A percentile compares a stretch with the other conserved stretches of the same genome.
Evolutionary conservation across 2,329 filamentous ascomycete species (phyloP).

Genomic region (Paecilomyces sp.): DNA sequence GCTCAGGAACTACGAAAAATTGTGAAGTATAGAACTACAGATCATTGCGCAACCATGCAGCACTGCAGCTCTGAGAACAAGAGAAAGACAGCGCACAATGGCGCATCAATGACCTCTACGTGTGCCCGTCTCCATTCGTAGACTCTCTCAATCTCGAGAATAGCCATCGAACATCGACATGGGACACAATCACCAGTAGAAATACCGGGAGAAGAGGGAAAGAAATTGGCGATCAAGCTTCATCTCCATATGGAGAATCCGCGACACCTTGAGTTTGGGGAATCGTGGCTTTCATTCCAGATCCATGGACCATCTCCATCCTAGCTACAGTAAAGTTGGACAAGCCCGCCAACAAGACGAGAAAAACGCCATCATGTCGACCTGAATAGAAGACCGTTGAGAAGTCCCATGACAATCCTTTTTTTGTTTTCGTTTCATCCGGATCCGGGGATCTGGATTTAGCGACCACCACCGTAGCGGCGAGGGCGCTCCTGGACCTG

Average conservation of each 20-base stretch:
- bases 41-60: neutral
- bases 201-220: slow-evolving; percentile 17
- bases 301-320: slow-evolving; percentile 19
- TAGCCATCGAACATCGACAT: neutral
- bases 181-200: neutral
- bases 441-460: neutral
- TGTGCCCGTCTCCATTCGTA: neutral
- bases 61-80: neutral
- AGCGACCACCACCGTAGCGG: slow-evolving; percentile 51
- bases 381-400: neutral
- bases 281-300: slow-evolving; percentile 35
- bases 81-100: neutral
- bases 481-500: slow-evolving; percentile 76
- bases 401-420: neutral
- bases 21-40: slow-evolving; percentile 4
- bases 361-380: slow-evolving; percentile 13
- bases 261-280: slow-evolving; percentile 72
- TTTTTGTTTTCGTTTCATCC: slow-evolving; percentile 11
- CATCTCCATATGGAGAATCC: slow-evolving; percentile 65
- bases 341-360: slow-evolving; percentile 19
- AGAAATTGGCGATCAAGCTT: slow-evolving; percentile 86
- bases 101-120: neutral
- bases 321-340: slow-evolving; percentile 20
- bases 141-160: neutral
- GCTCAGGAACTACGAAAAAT: slow-evolving; percentile 12